A percentile compares a stretch with the other conserved stretches of the same genome.
phyloP scores from a whole-genome alignment of 2,329 filamentous ascomycete genomes.

The Paecilomyces formosus region DNA sequence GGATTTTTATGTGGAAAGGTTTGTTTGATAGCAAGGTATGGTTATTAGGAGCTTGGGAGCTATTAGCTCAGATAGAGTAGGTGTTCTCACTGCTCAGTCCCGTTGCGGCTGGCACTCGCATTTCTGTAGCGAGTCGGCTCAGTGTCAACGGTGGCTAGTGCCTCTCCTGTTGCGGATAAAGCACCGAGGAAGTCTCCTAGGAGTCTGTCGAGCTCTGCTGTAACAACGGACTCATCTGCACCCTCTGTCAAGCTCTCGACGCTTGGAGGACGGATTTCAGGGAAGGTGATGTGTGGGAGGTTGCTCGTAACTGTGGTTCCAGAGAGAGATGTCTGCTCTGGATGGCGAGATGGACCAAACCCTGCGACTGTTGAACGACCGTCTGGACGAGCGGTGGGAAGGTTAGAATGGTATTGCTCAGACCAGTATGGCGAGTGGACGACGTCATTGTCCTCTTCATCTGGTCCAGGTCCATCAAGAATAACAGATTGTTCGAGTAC shows the following conservation, averaged over 20 bases:
- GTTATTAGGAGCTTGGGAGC: not conserved
- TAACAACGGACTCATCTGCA: constrained; percentile 27
- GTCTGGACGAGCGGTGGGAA: constrained; percentile 9
- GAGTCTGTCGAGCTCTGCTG: constrained; percentile 33
- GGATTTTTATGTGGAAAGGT: not conserved
- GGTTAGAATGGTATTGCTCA: constrained; percentile 17
- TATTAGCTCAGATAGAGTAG: not conserved
- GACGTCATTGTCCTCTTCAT: constrained; percentile 42
- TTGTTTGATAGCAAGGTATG: not conserved
- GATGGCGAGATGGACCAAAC: constrained; percentile 3
- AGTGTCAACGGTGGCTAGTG: constrained; percentile 6
- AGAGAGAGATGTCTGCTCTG: not conserved
- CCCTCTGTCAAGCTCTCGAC: constrained; percentile 30
- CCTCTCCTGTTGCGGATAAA: constrained; percentile 29
- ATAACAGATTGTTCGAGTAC: constrained; percentile 42
- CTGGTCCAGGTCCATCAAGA: constrained; percentile 45
- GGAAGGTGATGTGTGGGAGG: constrained; percentile 24
- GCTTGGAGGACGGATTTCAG: constrained; percentile 30
- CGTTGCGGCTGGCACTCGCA: not conserved
- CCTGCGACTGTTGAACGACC: constrained; percentile 11
- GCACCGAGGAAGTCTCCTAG: constrained; percentile 32
- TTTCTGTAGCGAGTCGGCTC: constrained; percentile 1
- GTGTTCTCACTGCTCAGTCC: not conserved
- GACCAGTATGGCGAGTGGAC: constrained; percentile 7
- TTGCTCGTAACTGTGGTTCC: constrained; percentile 4